Base-by-base conservation (phyloP, 345 rosid genomes). In the Arabis hirsuta region DNA sequence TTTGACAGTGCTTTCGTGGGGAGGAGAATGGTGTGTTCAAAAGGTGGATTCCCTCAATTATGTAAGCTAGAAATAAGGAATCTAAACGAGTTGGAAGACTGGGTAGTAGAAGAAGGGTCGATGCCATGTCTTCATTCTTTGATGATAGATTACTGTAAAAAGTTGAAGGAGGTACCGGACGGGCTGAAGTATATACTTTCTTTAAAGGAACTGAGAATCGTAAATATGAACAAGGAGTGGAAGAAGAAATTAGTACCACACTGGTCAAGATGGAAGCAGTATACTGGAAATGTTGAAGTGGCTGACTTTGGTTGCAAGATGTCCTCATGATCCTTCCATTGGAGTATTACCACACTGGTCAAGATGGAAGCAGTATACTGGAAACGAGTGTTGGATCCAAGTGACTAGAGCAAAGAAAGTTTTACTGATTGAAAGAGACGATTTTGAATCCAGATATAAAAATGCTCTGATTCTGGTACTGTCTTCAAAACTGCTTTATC, bases 401-500 rank as follows among this genome's bases (percentile, higher is more conserved):
- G n/a, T n/a, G n/a, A n/a, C 81, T 54, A 71, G 76, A 77, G 85
- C 82, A 5, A 82, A 85, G 7, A 83, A 86, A 34, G 81, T 78
- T 66, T 66, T 89, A 72, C 46, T 84, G 4, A 57, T 76, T 26
- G 50, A 4, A 55, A 80, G 78, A 76, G 78, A 61, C 55, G 54
- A 53, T 70, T 56, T 51, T 65, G 65, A 36, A 48, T 34, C 60
- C 4, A 67, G 60, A 54, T 50, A 4, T 46, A 66, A 73, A 39
- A 44, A 46, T 20, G 48, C 69, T 63, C 13, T 36, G 12, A 13
- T 61, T 27, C 69, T 56, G 83, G 89, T 85, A 65, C 36, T n/a
- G n/a, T n/a, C n/a, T n/a, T n/a, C n/a, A n/a, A n/a, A n/a, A n/a
- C n/a, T n/a, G n/a, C n/a, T n/a, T n/a, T n/a, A n/a, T n/a, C n/a